Conservation (phyloP, 257 asterid genomes). For the Galeopsis tetrahit region DNA sequence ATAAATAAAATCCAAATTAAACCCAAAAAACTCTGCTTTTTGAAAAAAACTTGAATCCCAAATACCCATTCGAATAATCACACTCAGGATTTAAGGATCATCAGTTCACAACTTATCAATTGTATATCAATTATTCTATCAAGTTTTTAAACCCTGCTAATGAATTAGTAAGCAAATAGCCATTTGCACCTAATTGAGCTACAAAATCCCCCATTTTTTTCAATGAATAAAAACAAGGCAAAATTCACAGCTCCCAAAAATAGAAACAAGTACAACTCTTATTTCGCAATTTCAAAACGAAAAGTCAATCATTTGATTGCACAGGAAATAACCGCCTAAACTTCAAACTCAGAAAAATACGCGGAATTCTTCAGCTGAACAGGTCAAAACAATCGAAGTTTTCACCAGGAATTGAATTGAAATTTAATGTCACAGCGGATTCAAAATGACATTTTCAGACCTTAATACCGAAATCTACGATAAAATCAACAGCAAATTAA, state of each 20-base stretch:
- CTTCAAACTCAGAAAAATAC: neutral
- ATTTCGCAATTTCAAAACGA: neutral
- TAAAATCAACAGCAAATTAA: neutral
- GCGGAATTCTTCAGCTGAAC: slow-evolving; percentile 21
- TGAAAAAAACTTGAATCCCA: neutral
- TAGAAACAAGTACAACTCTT: neutral
- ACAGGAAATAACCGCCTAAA: slow-evolving; percentile 7
- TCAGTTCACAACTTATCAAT: neutral
- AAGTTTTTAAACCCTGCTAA: neutral
- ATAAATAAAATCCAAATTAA: slow-evolving; percentile 2
- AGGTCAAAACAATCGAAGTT: neutral
- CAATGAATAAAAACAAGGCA: slow-evolving; percentile 20
- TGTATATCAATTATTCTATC: neutral
- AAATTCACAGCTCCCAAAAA: slow-evolving; percentile 21
- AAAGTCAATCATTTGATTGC: neutral
- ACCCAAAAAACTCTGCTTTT: slow-evolving; percentile 7
- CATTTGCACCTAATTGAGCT: slow-evolving; percentile 9
- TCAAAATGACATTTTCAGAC: slow-evolving; percentile 21
- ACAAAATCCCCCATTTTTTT: neutral
- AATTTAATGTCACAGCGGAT: slow-evolving; percentile 19
- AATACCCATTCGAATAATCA: neutral
- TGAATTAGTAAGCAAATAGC: neutral
- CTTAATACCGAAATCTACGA: slow-evolving; percentile 1
- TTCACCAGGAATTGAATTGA: neutral
- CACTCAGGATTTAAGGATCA: slow-evolving; percentile 6